Evolutionary conservation across 345 rosid genomes (phyloP), one percentile per base, ranked within the genome.

Genomic region (Populus euphratica): DNA sequence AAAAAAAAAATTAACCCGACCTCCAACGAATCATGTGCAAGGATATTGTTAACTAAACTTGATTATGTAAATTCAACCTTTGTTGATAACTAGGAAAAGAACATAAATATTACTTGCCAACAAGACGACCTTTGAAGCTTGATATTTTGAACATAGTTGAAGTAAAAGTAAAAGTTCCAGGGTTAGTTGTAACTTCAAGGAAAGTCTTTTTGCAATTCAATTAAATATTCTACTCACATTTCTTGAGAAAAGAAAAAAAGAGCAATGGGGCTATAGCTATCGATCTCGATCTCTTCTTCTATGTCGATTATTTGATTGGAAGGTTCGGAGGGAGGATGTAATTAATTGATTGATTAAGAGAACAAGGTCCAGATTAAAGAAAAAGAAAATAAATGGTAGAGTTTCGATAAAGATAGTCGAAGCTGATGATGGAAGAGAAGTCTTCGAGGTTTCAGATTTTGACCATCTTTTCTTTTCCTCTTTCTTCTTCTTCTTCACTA

Each of bases 391-490:
- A 38, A 72, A 71, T 75, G 83, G 81, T 59, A 76, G 86, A 81
- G 76, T 77, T 81, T 79, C 84, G 82, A 87, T 83, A 82, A 79
- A 86, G 78, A 78, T 31, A 78, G 87, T 78, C 69, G 87, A 85
- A 83, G 84, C 69, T 87, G 88, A 86, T 82, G 87, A 85, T 83
- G 87, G 88, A 81, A 80, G 82, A 83, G 80, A 86, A 84, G 85
- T 83, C 81, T 85, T 87, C 81, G 86, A 88, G 89, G 87, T 86
- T 72, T 84, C 81, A 80, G 83, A 85, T 85, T 86, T 91, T 86
- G 89, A 91, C 91, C 94, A 83, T 81, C 86, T 86, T 87, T 87
- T 81, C 74, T 50, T 81, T 81, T 81, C 80, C 75, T 81, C 85
- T 23, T 59, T n/a, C 64, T 83, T 80, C 67, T 76, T 33, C 36